phyloP scores from a whole-genome alignment of 1,284 basidiomycete genomes.

The Fomitiporia mediterranea region DNA sequence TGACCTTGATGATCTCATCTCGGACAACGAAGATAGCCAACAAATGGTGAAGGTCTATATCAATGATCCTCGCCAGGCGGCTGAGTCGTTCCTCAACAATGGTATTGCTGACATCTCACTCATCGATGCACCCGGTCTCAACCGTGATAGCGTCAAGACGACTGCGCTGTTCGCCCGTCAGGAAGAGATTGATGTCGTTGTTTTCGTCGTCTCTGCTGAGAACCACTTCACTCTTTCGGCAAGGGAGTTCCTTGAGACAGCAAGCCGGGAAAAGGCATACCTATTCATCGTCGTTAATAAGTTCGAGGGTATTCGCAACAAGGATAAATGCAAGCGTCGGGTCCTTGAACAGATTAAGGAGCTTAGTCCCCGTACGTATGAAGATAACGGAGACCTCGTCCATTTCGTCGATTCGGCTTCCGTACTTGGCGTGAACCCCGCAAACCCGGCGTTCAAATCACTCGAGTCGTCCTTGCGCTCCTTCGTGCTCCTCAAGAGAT shows the following conservation, averaged over 20 bases:
- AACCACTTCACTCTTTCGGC: constrained; percentile 98
- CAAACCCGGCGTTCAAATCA: constrained; percentile 74
- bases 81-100: constrained; percentile 88
- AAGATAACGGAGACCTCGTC: constrained; percentile 89
- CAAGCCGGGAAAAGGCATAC: constrained; percentile 96
- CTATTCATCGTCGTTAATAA: constrained; percentile 99
- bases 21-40: constrained; percentile 71
- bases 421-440: constrained; percentile 58
- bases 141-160: constrained; percentile 93
- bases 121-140: constrained; percentile 97
- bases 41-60: constrained; percentile 84
- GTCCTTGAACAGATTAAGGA: constrained; percentile 95
- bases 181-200: constrained; percentile 98
- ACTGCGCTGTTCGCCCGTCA: constrained; percentile 95
- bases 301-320: constrained; percentile 94
- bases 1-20: constrained; percentile 79
- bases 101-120: constrained; percentile 97
- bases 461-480: constrained; percentile 92
- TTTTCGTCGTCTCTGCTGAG: constrained; percentile 97
- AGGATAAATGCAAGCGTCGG: constrained; percentile 85
- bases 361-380: constrained; percentile 88
- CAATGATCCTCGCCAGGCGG: constrained; percentile 64
- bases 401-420: constrained; percentile 95
- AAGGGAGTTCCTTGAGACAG: constrained; percentile 91
- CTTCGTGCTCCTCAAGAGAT: constrained; percentile 93